phyloP scores from a whole-genome alignment of 768 basidiomycete species.

The Suillus americanus region DNA sequence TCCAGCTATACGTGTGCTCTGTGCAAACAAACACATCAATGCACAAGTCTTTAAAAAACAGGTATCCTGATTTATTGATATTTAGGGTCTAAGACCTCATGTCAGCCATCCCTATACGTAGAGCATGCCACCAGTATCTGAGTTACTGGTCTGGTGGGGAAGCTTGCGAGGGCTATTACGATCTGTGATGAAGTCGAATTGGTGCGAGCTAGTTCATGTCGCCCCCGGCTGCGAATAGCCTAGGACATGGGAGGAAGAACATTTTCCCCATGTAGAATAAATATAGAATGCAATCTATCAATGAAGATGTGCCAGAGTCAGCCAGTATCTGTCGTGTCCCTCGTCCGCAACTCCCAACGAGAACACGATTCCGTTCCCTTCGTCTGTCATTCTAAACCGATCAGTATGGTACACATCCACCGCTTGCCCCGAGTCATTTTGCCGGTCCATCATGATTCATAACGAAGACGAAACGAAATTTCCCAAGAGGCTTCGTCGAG shows the following conservation, averaged over 20 bases:
- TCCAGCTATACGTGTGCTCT: neutral
- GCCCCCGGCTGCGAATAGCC: constrained; percentile 57
- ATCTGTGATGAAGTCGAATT: constrained; percentile 55
- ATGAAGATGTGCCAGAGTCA: constrained; percentile 51
- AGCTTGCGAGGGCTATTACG: constrained; percentile 66
- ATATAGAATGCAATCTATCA: constrained; percentile 56
- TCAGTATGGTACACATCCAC: neutral
- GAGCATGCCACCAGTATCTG: neutral
- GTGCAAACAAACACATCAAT: neutral
- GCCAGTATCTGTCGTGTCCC: constrained; percentile 22
- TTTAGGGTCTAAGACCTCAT: neutral
- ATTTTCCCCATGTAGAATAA: constrained; percentile 25
- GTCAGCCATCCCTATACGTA: neutral
- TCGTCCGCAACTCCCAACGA: neutral
- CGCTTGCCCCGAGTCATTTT: neutral
- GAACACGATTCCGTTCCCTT: neutral
- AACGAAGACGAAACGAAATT: too few species aligned
- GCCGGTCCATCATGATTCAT: neutral
- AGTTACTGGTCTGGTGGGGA: constrained; percentile 48
- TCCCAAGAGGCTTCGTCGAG: neutral
- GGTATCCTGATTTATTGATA: neutral
- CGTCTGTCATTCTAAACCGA: neutral
- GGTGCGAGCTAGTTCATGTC: constrained; percentile 23
- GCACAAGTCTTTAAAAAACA: neutral
- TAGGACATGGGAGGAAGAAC: constrained; percentile 44